Percentiles rank a stretch among this genome's conserved stretches.
Conservation (phyloP, 371 early-diverging fungal genomes). For the Capillidium heterosporum region DNA sequence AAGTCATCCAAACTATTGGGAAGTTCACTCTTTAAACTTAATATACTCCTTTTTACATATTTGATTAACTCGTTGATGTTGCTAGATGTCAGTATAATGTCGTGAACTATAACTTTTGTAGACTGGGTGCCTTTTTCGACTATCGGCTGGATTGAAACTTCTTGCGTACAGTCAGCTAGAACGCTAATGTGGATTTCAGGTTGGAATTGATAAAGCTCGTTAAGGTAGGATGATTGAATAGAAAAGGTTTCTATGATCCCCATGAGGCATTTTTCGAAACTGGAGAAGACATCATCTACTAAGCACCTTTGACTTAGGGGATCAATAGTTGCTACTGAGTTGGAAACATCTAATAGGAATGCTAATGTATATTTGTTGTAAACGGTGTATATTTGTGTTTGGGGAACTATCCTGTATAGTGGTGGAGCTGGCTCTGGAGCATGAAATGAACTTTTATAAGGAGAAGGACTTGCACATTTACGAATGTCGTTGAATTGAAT, state of each 20-base stretch:
- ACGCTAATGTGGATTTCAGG: constrained; percentile 36
- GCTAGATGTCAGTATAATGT: constrained; percentile 23
- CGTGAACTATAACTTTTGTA: constrained; percentile 36
- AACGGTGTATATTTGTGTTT: constrained; percentile 3
- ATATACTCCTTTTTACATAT: constrained; percentile 8
- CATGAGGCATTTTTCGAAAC: background rate
- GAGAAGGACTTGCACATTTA: background rate
- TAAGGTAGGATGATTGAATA: background rate
- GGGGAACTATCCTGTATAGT: constrained; percentile 2
- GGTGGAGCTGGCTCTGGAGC: background rate
- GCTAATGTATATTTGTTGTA: constrained; percentile 4
- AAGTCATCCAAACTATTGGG: background rate
- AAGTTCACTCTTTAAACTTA: constrained; percentile 9
- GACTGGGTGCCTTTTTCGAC: constrained; percentile 9
- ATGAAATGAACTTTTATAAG: background rate
- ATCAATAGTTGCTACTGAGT: constrained; percentile 1
- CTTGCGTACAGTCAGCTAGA: constrained; percentile 48
- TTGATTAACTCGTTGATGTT: constrained; percentile 15
- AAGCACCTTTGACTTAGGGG: background rate
- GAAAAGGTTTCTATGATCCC: background rate
- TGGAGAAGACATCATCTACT: background rate
- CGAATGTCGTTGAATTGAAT: background rate
- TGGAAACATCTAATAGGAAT: constrained; percentile 4
- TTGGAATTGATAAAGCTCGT: background rate
- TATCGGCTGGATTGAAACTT: constrained; percentile 34